Percentiles rank a stretch among this genome's conserved stretches.
These are phyloP conservation scores for Neurospora sp. DNA, from an alignment of 495 filamentous ascomycete genomes.

Conservation along the genomic window DNA sequence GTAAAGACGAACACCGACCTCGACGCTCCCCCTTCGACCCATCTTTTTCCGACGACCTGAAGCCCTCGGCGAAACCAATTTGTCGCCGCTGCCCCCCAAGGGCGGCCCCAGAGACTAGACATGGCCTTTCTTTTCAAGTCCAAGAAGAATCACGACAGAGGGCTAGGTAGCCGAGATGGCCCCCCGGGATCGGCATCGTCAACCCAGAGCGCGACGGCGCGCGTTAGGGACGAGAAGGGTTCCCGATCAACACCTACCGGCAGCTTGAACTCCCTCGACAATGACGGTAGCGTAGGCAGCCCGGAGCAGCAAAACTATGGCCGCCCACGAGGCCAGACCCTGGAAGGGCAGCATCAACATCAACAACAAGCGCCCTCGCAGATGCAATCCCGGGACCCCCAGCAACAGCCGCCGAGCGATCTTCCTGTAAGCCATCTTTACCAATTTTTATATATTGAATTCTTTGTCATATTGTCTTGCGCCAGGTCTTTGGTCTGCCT, in stretches of 20 bases:
- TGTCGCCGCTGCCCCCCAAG: neutral
- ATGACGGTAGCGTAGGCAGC: constrained; percentile 36
- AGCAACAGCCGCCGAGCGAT: constrained; percentile 27
- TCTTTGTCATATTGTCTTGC: neutral
- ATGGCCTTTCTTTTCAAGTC: constrained; percentile 70
- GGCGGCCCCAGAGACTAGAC: constrained; percentile 13
- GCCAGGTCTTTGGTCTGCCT: neutral
- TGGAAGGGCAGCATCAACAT: constrained; percentile 17
- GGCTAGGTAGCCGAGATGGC: constrained; percentile 35
- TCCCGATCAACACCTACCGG: constrained; percentile 43
- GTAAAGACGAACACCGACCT: neutral
- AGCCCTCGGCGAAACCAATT: neutral
- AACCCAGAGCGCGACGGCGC: constrained; percentile 27
- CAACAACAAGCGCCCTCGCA: constrained; percentile 13
- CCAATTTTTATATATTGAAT: neutral
- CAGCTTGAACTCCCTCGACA: constrained; percentile 42
- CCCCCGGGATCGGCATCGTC: constrained; percentile 24
- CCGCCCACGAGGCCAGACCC: constrained; percentile 27
- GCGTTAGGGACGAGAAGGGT: constrained; percentile 39
- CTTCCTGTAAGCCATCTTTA: constrained; percentile 31
- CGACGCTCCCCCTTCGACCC: neutral
- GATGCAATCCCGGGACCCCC: constrained; percentile 3
- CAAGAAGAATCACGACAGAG: constrained; percentile 51
- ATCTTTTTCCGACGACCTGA: neutral
- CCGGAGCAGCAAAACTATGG: constrained; percentile 34